Evolutionary conservation across 1,284 basidiomycete genomes (phyloP), one percentile per base, ranked within the genome.

Genomic region (Mycosarcoma mackinlayi): DNA sequence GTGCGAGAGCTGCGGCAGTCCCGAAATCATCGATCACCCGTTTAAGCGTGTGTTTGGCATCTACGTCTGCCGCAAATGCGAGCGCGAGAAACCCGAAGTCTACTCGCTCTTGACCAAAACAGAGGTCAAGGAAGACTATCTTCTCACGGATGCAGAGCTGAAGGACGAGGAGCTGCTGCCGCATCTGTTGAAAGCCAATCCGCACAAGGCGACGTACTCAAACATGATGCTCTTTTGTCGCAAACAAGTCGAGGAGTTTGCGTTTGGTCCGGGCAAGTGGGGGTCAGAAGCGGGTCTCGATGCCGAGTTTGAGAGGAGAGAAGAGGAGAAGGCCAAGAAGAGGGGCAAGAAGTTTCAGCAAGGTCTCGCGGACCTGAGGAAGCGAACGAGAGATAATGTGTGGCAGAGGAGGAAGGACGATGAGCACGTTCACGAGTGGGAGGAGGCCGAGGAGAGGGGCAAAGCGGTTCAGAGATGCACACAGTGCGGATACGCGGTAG

Each of bases 211-310:
- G 21, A 96, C 93, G 0, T 98, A 93, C 82, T 91, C 91, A 45
- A 98, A 98, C 85, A 98, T 98, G 96, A 98, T 98, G 96, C 87
- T 99, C 23, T 99, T 93, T 84, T 86, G 98, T 7, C 89, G 96
- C 23, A 90, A 86, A 76, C 94, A 97, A 84, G 94, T 98, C 3
- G 96, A 98, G 83, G 90, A 90, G 24, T 98, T 95, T 82, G 95
- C 96, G 3, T 98, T 92, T 89, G 81, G 80, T 10, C 71, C 73
- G 10, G 90, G 91, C 76, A 98, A 98, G 84, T 99, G 96, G 96
- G 94, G 93, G 0, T 93, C 93, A 0, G 87, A 92, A 10, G 92
- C 95, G 79, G 93, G 89, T 1, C 84, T 99, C 35, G 96, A 98
- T 77, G 87, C 86, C 14, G 96, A 98, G 81, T 98, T 90, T 83